These are phyloP conservation scores for Apiospora rasikravindrae DNA, from an alignment of 2,329 filamentous ascomycete species.

Conservation along the genomic window DNA sequence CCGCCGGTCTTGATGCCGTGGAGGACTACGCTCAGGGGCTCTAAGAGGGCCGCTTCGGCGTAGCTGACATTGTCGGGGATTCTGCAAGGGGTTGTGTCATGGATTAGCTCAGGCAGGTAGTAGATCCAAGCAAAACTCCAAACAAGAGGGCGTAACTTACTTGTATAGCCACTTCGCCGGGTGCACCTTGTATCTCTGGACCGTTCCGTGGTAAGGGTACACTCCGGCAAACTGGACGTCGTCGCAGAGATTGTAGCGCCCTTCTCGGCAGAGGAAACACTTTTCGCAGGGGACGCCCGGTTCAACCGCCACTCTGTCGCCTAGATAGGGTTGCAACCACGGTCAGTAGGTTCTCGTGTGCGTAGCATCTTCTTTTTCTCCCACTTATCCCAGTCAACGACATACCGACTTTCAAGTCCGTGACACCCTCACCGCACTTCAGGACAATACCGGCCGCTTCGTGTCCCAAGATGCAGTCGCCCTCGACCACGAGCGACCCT, in stretches of 20 bases:
- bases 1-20: conserved; percentile 61
- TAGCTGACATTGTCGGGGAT: conserved; percentile 62
- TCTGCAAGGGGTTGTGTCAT: conserved; percentile 27
- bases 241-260: conserved; percentile 68
- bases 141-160: conserved; percentile 32
- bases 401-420: conserved; percentile 51
- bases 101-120: too few relatives aligned
- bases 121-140: neutral
- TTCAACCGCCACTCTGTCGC: conserved; percentile 71
- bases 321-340: neutral
- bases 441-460: conserved; percentile 67
- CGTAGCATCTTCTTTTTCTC: too few relatives aligned
- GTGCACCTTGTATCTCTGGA: conserved; percentile 67
- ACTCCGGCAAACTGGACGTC: conserved; percentile 66
- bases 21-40: conserved; percentile 67
- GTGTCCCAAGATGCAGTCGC: conserved; percentile 69
- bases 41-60: conserved; percentile 65
- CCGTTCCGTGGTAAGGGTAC: conserved; percentile 63
- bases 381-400: too few relatives aligned
- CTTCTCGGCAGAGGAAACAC: conserved; percentile 64
- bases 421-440: conserved; percentile 60
- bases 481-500: conserved; percentile 64
- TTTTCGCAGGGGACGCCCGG: conserved; percentile 67
- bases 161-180: conserved; percentile 64
- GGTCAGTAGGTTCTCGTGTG: neutral